These are phyloP conservation scores for Trichosporon sp. DNA, from an alignment of 1,284 basidiomycete species.

Conservation along the genomic window DNA sequence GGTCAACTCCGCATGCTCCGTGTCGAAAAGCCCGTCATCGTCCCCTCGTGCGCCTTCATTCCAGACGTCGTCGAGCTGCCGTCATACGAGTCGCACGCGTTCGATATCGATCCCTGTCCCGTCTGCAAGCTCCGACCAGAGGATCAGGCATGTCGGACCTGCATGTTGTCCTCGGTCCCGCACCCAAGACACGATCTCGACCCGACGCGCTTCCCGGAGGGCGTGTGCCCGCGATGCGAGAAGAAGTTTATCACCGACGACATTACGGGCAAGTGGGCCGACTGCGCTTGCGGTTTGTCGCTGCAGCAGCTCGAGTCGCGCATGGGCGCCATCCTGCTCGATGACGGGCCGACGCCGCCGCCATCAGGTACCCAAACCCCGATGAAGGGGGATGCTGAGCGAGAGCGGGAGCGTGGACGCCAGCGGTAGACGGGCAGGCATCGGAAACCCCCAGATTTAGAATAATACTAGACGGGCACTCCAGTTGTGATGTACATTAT, in stretches of 20 bases:
- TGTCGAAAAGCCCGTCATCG: constrained; percentile 23
- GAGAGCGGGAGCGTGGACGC: not conserved
- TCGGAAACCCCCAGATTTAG: not conserved
- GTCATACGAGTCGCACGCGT: constrained; percentile 30
- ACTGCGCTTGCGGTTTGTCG: constrained; percentile 39
- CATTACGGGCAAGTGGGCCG: constrained; percentile 30
- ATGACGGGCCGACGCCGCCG: constrained; percentile 13
- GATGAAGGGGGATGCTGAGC: constrained; percentile 5
- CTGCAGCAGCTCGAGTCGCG: constrained; percentile 33
- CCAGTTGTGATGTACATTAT: not conserved
- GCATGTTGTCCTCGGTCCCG: constrained; percentile 35
- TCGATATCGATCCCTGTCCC: constrained; percentile 30
- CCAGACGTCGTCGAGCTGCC: constrained; percentile 34
- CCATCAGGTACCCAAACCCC: constrained; percentile 2
- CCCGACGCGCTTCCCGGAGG: constrained; percentile 38
- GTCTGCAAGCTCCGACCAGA: constrained; percentile 30
- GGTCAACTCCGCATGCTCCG: constrained; percentile 26
- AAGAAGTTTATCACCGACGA: constrained; percentile 35
- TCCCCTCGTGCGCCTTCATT: constrained; percentile 31
- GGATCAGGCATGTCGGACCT: constrained; percentile 33
- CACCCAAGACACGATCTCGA: constrained; percentile 41
- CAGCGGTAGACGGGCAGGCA: not conserved
- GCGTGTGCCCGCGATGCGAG: constrained; percentile 40
- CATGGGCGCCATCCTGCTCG: constrained; percentile 27
- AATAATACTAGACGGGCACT: not conserved